Evolutionary conservation across 192 early-diverging fungal species (phyloP).

Genomic region (Backusella tuberculispora): DNA sequence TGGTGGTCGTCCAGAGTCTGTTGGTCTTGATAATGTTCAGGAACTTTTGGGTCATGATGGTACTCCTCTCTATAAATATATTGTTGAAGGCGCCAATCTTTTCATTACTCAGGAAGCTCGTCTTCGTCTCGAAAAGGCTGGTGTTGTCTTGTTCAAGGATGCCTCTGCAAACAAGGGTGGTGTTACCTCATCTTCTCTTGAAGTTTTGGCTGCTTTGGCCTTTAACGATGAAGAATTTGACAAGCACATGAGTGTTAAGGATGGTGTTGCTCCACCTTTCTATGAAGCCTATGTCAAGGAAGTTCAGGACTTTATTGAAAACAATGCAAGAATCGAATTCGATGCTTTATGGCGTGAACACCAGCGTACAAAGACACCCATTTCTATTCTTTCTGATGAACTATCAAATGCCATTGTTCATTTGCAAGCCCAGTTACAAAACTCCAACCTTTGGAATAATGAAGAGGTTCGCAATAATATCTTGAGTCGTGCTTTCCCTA

Average conservation of each 20-base stretch:
- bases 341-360: slow-evolving; percentile 93
- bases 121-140: slow-evolving; percentile 92
- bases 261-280: slow-evolving; percentile 77
- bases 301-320: slow-evolving; percentile 92
- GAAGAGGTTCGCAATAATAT: slow-evolving; percentile 78
- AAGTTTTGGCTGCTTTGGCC: slow-evolving; percentile 96
- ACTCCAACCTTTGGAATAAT: slow-evolving; percentile 94
- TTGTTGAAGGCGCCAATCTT: slow-evolving; percentile 98
- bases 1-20: slow-evolving; percentile 96
- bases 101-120: slow-evolving; percentile 99
- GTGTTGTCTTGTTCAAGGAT: slow-evolving; percentile 96
- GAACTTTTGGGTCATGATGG: slow-evolving; percentile 79
- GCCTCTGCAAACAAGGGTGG: slow-evolving; percentile 99
- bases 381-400: slow-evolving; percentile 87
- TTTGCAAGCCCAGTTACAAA: slow-evolving; percentile 90
- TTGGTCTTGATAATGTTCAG: slow-evolving; percentile 90
- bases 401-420: slow-evolving; percentile 90
- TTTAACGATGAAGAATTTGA: slow-evolving; percentile 91
- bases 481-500: slow-evolving; percentile 90
- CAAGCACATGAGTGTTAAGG: slow-evolving; percentile 89
- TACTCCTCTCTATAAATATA: slow-evolving; percentile 93
- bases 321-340: slow-evolving; percentile 95
- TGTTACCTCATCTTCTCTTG: slow-evolving; percentile 96
- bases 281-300: slow-evolving; percentile 93
- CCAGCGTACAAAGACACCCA: slow-evolving; percentile 75